Percentiles rank a stretch among this genome's conserved stretches.
These are phyloP conservation scores for Coniochaeta sp. DNA, from an alignment of 2,329 filamentous ascomycete genomes.

Conservation along the genomic window DNA sequence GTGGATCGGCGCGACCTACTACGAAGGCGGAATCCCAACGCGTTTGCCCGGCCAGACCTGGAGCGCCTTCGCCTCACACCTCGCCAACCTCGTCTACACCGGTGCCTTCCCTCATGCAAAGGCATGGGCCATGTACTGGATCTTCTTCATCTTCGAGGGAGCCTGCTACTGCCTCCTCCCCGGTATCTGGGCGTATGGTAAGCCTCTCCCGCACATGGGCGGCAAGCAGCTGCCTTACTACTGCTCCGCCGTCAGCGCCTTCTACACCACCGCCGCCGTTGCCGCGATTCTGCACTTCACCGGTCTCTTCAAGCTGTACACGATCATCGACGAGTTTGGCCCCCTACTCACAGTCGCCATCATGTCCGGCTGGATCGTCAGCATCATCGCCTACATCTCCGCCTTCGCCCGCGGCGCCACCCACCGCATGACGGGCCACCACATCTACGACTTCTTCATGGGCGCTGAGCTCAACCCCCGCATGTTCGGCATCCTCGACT, in stretches of 20 bases:
- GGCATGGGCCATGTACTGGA: constrained; percentile 94
- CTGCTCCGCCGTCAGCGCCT: constrained; percentile 81
- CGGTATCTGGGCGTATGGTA: constrained; percentile 80
- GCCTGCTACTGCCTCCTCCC: constrained; percentile 79
- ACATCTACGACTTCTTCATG: constrained; percentile 86
- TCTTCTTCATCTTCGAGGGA: constrained; percentile 79
- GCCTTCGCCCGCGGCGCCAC: constrained; percentile 71
- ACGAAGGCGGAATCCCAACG: constrained; percentile 72
- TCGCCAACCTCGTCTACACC: constrained; percentile 68
- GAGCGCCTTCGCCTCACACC: constrained; percentile 62
- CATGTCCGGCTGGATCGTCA: constrained; percentile 77
- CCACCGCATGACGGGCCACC: constrained; percentile 84
- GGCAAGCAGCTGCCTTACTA: constrained; percentile 89
- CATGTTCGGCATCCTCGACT: constrained; percentile 77
- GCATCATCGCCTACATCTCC: constrained; percentile 78
- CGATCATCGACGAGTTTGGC: constrained; percentile 90
- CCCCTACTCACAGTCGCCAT: constrained; percentile 90
- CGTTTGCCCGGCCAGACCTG: constrained; percentile 59
- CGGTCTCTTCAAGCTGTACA: constrained; percentile 83
- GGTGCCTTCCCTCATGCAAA: constrained; percentile 75
- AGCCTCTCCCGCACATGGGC: constrained; percentile 73
- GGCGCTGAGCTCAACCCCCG: constrained; percentile 80
- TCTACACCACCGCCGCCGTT: constrained; percentile 76
- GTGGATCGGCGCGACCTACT: constrained; percentile 95
- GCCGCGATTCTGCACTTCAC: constrained; percentile 70